These are phyloP conservation scores for Colletotrichum sp. DNA, from an alignment of 2,329 filamentous ascomycete genomes.

Conservation along the genomic window DNA sequence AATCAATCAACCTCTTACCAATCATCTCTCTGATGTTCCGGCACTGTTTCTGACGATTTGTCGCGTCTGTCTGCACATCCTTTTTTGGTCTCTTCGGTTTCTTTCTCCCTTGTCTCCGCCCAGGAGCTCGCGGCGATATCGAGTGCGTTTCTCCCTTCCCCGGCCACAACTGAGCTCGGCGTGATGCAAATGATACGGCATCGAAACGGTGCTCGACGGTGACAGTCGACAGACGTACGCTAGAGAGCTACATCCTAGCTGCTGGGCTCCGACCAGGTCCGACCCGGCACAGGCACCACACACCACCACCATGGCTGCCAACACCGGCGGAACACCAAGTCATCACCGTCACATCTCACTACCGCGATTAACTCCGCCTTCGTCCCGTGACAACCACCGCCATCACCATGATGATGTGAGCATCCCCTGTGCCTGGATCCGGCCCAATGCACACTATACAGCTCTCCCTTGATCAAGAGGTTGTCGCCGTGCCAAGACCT, in stretches of 20 bases:
- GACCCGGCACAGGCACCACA: background rate
- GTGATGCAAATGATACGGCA: background rate
- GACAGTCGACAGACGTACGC: background rate
- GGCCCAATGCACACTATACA: background rate
- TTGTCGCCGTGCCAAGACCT: background rate
- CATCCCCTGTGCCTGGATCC: constrained; percentile 1
- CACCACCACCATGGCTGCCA: background rate
- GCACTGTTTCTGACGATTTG: background rate
- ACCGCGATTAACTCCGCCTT: background rate
- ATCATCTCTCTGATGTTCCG: background rate
- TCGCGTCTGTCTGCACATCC: background rate
- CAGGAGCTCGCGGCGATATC: background rate
- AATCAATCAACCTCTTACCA: background rate
- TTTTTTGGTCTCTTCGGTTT: background rate
- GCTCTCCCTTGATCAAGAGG: background rate
- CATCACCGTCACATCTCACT: constrained; percentile 5
- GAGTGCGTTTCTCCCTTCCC: background rate
- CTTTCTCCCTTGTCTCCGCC: background rate
- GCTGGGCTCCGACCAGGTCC: background rate
- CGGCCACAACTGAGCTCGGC: background rate
- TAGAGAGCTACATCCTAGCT: background rate
- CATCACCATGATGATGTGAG: background rate
- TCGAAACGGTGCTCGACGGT: background rate
- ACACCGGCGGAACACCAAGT: background rate
- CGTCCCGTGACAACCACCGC: constrained; percentile 2